These are phyloP conservation scores for Chlamydomonas applanata DNA, from an alignment of 139 green algal species.

Conservation along the genomic window DNA sequence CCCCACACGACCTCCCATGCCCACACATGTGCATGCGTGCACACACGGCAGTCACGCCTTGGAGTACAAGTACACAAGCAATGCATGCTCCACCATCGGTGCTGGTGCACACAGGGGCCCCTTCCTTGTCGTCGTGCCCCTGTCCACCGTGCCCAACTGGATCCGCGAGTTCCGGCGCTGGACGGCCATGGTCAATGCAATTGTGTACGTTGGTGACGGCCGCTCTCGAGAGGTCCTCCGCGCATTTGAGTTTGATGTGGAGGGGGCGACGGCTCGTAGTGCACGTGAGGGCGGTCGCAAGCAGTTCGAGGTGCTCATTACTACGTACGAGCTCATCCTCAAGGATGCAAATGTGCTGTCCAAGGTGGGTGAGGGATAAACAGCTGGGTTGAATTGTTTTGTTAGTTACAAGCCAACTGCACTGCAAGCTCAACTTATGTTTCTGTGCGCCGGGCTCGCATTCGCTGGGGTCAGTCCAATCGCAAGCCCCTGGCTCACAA, in stretches of 20 bases:
- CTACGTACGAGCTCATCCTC: constrained; percentile 85
- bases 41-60: no score
- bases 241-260: constrained; percentile 52
- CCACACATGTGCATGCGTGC: no score
- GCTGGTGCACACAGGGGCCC: constrained; percentile 54
- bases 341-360: constrained; percentile 64
- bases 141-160: constrained; percentile 91
- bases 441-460: no score
- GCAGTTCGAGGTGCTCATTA: constrained; percentile 72
- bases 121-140: constrained; percentile 88
- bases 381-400: no score
- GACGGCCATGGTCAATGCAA: constrained; percentile 63
- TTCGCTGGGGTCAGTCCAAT: no score
- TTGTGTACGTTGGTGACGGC: constrained; percentile 90
- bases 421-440: no score
- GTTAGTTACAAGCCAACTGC: no score
- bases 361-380: background rate
- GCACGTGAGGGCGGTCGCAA: constrained; percentile 13
- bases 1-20: no score
- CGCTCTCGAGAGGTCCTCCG: constrained; percentile 45
- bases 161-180: constrained; percentile 85
- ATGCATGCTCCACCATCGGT: constrained; percentile 24
- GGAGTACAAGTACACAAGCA: no score
- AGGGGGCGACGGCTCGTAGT: background rate
- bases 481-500: no score